A percentile compares a stretch with the other conserved stretches of the same genome.
Conservation (phyloP, 2,329 filamentous ascomycete genomes). For the Chalaropsis thielavioides region DNA sequence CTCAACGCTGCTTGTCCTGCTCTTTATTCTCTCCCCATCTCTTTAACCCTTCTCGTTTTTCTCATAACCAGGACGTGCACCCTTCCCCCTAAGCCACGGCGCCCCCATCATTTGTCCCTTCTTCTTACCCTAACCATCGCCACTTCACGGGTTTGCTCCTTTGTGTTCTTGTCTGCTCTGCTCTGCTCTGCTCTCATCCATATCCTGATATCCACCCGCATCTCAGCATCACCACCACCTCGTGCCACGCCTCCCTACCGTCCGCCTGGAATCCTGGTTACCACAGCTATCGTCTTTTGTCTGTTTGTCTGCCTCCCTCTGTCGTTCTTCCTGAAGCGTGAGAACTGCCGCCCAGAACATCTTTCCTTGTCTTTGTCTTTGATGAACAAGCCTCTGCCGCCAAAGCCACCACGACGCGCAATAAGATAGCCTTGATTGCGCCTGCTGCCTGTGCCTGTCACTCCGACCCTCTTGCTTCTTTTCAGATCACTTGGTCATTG, state of each 20-base stretch:
- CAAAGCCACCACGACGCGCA: not conserved
- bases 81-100: slow-evolving; percentile 2
- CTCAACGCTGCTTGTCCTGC: not conserved
- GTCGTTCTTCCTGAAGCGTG: not conserved
- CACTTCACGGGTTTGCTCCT: not conserved
- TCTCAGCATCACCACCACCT: not conserved
- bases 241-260: not conserved
- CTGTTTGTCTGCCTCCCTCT: slow-evolving; percentile 1
- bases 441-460: not conserved
- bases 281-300: slow-evolving; percentile 10
- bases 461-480: not conserved
- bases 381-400: not conserved
- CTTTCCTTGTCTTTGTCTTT: not conserved
- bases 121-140: slow-evolving; percentile 9
- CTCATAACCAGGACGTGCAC: slow-evolving; percentile 11
- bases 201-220: not conserved
- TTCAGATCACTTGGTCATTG: not conserved
- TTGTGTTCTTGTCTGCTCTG: not conserved
- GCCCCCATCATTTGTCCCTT: slow-evolving; percentile 1
- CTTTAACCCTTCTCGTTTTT: slow-evolving; percentile 15
- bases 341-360: not conserved
- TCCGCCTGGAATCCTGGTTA: slow-evolving; percentile 10
- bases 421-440: not conserved
- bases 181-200: not conserved
- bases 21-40: not conserved